Percentiles rank a stretch among this genome's conserved stretches.
Evolutionary conservation across 306 rosid species (phyloP).

Genomic region (Malus orientalis): DNA sequence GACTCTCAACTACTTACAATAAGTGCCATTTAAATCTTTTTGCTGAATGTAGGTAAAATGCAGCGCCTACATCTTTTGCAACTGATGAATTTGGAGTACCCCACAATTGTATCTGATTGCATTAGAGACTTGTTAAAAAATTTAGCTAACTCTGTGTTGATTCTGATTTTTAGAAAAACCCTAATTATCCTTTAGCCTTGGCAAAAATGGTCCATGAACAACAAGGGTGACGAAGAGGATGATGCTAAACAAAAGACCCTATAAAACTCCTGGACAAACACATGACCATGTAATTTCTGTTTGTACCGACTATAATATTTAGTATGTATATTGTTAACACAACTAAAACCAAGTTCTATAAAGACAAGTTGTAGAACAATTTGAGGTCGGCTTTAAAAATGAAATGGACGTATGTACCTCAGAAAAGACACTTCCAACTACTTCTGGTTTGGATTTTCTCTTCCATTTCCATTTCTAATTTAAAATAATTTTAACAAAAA

Average conservation of each 20-base stretch:
- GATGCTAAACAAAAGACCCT: slow-evolving; percentile 17
- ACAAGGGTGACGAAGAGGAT: slow-evolving; percentile 10
- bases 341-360: slow-evolving; percentile 14
- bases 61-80: slow-evolving; percentile 31
- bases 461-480: background rate
- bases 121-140: background rate
- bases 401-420: slow-evolving; percentile 16
- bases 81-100: background rate
- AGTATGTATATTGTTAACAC: background rate
- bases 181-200: background rate
- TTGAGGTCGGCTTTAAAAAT: slow-evolving; percentile 24
- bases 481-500: background rate
- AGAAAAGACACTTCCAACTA: slow-evolving; percentile 23
- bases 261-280: slow-evolving; percentile 10
- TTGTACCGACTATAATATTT: background rate
- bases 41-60: slow-evolving; percentile 41
- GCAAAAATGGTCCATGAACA: slow-evolving; percentile 1
- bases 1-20: slow-evolving; percentile 54
- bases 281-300: slow-evolving; percentile 12
- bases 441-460: slow-evolving; percentile 8
- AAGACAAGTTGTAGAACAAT: slow-evolving; percentile 12
- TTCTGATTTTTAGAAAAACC: background rate
- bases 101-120: background rate
- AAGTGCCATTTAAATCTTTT: slow-evolving; percentile 49
- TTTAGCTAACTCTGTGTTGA: background rate